Evolutionary conservation across 2,329 filamentous ascomycete species (phyloP), one percentile per base, ranked within the genome.

Genomic region (Pseudocercospora musae): DNA sequence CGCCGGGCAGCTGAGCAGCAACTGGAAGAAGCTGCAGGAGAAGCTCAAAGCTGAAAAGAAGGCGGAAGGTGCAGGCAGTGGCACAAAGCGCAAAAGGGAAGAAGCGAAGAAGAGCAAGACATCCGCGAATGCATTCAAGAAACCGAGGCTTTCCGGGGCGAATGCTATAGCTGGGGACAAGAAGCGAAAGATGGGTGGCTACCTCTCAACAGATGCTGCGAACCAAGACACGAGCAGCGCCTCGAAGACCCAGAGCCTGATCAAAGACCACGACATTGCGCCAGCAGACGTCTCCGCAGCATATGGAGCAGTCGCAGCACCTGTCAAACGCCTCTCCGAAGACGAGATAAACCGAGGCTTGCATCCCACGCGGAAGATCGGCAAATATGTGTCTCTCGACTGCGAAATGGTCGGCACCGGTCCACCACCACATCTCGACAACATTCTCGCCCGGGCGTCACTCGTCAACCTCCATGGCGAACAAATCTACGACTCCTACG

Each of bases 371-470:
- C 78, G 89, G 37, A 85, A 92, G 58, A 80, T 93, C 20, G 95
- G 94, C 57, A 96, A 95, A 82, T 99, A 96, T 75, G 80, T 99
- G 46, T 90, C 91, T 20, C 86, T 99, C 52, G 95, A 99, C 79
- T 99, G 95, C 77, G 95, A 99, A 79, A 99, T 99, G 95, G 95
- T 99, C 25, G 95, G 94, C 53, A 86, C 96, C 11, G 90, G 89
- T 0, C 77, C 85, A 5, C 80, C 85, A 2, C 86, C 86, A 46
- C 86, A 86, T 56, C 82, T 88, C 66, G 85, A 87, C 72, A 92
- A 91, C 37, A 87, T 87, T 0, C 85, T 99, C 49, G 95, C 95
- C 0, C 86, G 95, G 52, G 91, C 94, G 59, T 96, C 91, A 73
- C 80, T 96, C 15, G 93, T 97, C 69, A 96, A 98, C 76, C 99